These are phyloP conservation scores for Zanthoxylum bungeanum DNA, from an alignment of 345 rosid genomes.

Conservation along the genomic window DNA sequence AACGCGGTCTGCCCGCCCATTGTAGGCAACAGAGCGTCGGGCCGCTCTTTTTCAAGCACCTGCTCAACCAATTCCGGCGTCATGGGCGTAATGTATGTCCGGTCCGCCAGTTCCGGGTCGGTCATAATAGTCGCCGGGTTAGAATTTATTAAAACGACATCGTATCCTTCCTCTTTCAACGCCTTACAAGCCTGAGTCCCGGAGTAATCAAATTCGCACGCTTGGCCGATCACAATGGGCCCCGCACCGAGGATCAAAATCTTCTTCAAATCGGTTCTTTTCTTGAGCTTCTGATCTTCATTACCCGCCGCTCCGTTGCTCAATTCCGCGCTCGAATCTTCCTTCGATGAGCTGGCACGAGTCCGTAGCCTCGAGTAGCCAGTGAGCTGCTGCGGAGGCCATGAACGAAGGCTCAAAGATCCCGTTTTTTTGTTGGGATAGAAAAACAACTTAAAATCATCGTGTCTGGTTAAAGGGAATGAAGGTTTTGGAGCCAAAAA, in stretches of 20 bases:
- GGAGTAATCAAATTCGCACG: slow-evolving; percentile 97
- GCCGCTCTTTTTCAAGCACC: slow-evolving; percentile 76
- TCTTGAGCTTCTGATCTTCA: slow-evolving; percentile 30
- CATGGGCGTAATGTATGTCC: slow-evolving; percentile 89
- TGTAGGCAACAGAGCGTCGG: slow-evolving; percentile 85
- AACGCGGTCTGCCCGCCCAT: slow-evolving; percentile 99
- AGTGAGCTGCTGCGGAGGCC: slow-evolving; percentile 23
- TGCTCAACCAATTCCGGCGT: slow-evolving; percentile 87
- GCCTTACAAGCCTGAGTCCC: slow-evolving; percentile 98
- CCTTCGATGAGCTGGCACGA: slow-evolving; percentile 7
- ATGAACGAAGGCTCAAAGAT: slow-evolving; percentile 23
- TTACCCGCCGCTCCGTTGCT: background rate
- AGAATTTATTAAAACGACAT: slow-evolving; percentile 80
- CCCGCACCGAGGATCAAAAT: slow-evolving; percentile 96
- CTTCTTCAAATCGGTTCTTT: slow-evolving; percentile 82
- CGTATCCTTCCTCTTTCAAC: slow-evolving; percentile 82
- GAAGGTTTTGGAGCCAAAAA: slow-evolving; percentile 14
- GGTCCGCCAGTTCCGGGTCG: slow-evolving; percentile 85
- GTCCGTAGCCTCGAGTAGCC: slow-evolving; percentile 5
- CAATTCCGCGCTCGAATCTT: slow-evolving; percentile 17
- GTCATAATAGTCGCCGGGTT: slow-evolving; percentile 99
- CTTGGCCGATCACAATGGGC: slow-evolving; percentile 96
- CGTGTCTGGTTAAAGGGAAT: slow-evolving; percentile 17
- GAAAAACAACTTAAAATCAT: slow-evolving; percentile 18
- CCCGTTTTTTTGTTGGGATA: slow-evolving; percentile 13